Conservation (phyloP, 768 basidiomycete genomes). For the Xerocomus potaroensis region DNA sequence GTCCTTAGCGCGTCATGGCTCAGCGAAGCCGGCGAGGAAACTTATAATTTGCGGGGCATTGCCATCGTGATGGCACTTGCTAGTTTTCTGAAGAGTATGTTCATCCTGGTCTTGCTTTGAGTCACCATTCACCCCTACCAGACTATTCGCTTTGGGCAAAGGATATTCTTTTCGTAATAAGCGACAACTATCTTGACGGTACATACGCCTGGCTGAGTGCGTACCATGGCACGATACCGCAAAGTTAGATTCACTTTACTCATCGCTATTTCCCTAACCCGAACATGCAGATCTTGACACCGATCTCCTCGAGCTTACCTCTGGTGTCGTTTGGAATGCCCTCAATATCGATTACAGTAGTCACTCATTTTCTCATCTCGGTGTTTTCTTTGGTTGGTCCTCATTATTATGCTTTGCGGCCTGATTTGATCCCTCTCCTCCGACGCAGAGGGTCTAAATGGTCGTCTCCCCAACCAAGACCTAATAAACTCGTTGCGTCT, state of each 20-base stretch:
- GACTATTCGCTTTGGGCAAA: slow-evolving; percentile 93
- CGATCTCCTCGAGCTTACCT: slow-evolving; percentile 57
- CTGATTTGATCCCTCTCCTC: not conserved
- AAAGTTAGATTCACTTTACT: slow-evolving; percentile 45
- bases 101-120: not conserved
- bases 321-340: slow-evolving; percentile 94
- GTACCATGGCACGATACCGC: slow-evolving; percentile 69
- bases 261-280: not conserved
- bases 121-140: slow-evolving; percentile 28
- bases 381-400: slow-evolving; percentile 86
- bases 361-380: slow-evolving; percentile 94
- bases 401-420: slow-evolving; percentile 1
- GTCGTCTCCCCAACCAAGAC: slow-evolving; percentile 94
- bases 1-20: slow-evolving; percentile 90
- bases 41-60: slow-evolving; percentile 80
- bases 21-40: slow-evolving; percentile 54
- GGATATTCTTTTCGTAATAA: slow-evolving; percentile 85
- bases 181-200: slow-evolving; percentile 85
- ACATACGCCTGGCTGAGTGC: slow-evolving; percentile 88
- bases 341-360: slow-evolving; percentile 93
- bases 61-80: slow-evolving; percentile 85
- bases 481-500: slow-evolving; percentile 76
- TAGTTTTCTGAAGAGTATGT: slow-evolving; percentile 72
- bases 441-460: slow-evolving; percentile 84
- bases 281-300: slow-evolving; percentile 53